Evolutionary conservation across 176 grass and related monocot genomes (phyloP), one percentile per base, ranked within the genome.

Genomic region (Pontederia paniculata): DNA sequence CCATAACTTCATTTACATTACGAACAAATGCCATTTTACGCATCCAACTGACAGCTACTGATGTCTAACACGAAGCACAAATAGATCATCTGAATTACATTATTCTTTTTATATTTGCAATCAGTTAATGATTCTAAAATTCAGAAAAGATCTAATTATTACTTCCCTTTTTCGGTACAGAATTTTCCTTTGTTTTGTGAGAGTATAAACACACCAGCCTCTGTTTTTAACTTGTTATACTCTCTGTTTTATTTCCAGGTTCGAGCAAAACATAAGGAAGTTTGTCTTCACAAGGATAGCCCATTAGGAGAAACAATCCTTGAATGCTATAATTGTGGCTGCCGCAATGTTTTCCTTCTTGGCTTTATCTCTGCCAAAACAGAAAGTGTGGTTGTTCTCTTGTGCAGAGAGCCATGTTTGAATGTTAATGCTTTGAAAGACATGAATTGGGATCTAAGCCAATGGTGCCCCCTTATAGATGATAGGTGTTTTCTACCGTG

Each of bases 361-460:
- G 94, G 94, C 41, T 99, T 98, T 83, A 93, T 99, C 68, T 99
- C 94, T 49, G 94, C 94, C 52, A 99, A 84, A 63, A 73, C 94
- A 60, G 94, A 99, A 65, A 99, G 88, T 60, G 94, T 93, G 44
- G 94, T 99, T 41, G 94, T 99, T 73, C 76, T 99, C 45, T 74
- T 99, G 62, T 99, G 94, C 72, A 81, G 94, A 99, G 94, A 93
- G 22, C 94, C 94, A n/a, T 99, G 94, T 61, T 65, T 99, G 78
- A 99, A 71, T 80, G 94, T 99, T 54, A 99, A 99, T 77, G 94
- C 87, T 42, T 75, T 93, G 55, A 99, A 99, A 73, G 94, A 99
- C 58, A 99, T 99, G 94, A 93, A 93, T 63, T 99, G 94, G 94
- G 94, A 99, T 74, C 75, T 99, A 45, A 93, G 83, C 68, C 94